Percentiles rank a stretch among this genome's conserved stretches.
These are phyloP conservation scores for Chenopodium album DNA, from an alignment of 148 eudicot species.

Conservation along the genomic window DNA sequence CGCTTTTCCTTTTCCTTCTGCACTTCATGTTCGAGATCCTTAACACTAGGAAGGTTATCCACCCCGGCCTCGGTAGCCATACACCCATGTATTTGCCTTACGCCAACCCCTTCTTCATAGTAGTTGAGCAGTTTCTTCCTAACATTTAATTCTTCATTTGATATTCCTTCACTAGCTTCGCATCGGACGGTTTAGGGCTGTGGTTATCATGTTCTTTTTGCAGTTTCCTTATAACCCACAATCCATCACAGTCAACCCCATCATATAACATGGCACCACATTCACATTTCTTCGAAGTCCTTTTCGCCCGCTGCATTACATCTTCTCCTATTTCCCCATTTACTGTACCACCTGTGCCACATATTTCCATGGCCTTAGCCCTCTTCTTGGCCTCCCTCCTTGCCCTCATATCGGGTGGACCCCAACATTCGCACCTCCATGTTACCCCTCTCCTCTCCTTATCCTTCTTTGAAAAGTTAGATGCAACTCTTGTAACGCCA, in stretches of 20 bases:
- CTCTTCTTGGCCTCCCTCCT: background rate
- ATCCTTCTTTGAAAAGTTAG: background rate
- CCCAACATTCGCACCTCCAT: constrained; percentile 1
- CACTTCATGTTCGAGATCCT: no score
- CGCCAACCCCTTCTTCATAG: no score
- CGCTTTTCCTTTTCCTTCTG: background rate
- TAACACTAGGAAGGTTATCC: background rate
- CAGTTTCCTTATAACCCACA: background rate
- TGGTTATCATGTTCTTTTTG: background rate
- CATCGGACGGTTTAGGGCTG: background rate
- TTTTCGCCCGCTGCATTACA: no score
- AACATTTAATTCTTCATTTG: no score
- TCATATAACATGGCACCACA: background rate
- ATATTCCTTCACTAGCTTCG: no score
- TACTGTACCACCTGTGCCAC: no score
- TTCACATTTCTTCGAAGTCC: background rate
- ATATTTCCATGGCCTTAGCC: background rate
- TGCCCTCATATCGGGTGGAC: background rate
- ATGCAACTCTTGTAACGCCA: background rate
- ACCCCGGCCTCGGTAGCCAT: background rate
- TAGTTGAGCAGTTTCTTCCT: no score
- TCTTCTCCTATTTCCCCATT: no score
- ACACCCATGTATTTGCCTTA: no score
- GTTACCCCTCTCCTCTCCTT: background rate
- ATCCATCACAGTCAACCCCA: no score